Evolutionary conservation across 73 alveolate species (phyloP).

Genomic region (Paramecium sexaurelia): DNA sequence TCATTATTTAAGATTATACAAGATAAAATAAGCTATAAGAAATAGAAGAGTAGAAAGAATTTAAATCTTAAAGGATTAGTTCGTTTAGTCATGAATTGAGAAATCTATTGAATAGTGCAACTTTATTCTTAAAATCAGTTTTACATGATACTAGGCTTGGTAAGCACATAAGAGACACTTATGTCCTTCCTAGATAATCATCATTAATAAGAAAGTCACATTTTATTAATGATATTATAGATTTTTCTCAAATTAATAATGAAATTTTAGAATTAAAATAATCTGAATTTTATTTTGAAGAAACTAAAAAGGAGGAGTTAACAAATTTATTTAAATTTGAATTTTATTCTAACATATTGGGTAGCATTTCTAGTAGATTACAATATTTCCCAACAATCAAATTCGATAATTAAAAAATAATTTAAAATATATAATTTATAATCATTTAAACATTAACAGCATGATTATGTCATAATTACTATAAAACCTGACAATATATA

Average conservation of each 20-base stretch:
- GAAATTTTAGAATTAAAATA: not conserved
- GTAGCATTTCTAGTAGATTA: not conserved
- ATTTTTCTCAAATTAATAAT: constrained; percentile 53
- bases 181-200: constrained; percentile 37
- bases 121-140: constrained; percentile 26
- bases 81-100: constrained; percentile 63
- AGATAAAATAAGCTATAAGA: not conserved
- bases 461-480: not conserved
- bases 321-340: not conserved
- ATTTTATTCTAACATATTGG: not conserved
- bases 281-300: not conserved
- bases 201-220: constrained; percentile 2
- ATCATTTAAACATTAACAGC: not conserved
- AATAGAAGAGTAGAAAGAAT: constrained; percentile 45
- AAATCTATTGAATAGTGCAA: constrained; percentile 56
- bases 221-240: constrained; percentile 54
- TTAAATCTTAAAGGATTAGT: constrained; percentile 37
- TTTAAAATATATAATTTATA: not conserved
- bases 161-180: not conserved
- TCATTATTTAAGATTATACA: constrained; percentile 22
- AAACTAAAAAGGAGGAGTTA: not conserved
- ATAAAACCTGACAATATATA: not conserved
- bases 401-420: not conserved
- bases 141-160: constrained; percentile 38
- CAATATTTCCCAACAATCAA: not conserved